These are phyloP conservation scores for Solanum aculeatissimum DNA, from an alignment of 305 asterid genomes.

Conservation along the genomic window DNA sequence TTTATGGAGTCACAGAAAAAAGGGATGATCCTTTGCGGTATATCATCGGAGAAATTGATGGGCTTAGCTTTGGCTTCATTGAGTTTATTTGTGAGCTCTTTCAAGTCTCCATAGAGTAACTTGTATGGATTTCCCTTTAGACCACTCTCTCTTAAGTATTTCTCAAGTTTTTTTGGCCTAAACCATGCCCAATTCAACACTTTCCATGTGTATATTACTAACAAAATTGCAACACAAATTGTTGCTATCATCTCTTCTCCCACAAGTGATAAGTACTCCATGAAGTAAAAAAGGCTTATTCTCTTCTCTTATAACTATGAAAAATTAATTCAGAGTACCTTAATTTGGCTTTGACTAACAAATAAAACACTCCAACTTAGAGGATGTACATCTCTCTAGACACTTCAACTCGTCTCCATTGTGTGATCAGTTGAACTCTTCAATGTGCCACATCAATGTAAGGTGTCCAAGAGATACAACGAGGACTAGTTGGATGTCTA, in stretches of 20 bases:
- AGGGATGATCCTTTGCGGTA: conserved; percentile 18
- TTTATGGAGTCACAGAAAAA: conserved; percentile 1
- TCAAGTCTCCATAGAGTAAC: conserved; percentile 18
- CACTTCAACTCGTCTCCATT: no score
- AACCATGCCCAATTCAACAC: conserved; percentile 23
- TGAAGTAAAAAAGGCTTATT: neutral
- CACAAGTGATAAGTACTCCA: neutral
- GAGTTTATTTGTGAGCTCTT: neutral
- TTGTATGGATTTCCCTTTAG: conserved; percentile 19
- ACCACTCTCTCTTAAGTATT: conserved; percentile 22
- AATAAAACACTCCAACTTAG: neutral
- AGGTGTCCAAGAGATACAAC: neutral
- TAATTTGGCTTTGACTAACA: neutral
- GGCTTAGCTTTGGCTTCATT: conserved; percentile 23
- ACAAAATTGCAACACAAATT: neutral
- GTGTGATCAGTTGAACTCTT: no score
- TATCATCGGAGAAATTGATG: conserved; percentile 17
- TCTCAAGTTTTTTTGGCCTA: conserved; percentile 21
- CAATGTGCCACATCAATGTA: no score
- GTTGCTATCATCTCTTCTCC: neutral
- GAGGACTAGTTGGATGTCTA: neutral
- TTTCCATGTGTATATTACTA: conserved; percentile 7
- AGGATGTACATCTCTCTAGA: no score
- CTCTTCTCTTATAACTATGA: neutral
- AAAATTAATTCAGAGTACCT: neutral